Conservation (phyloP, 257 asterid genomes). For the Coffea canephora region DNA sequence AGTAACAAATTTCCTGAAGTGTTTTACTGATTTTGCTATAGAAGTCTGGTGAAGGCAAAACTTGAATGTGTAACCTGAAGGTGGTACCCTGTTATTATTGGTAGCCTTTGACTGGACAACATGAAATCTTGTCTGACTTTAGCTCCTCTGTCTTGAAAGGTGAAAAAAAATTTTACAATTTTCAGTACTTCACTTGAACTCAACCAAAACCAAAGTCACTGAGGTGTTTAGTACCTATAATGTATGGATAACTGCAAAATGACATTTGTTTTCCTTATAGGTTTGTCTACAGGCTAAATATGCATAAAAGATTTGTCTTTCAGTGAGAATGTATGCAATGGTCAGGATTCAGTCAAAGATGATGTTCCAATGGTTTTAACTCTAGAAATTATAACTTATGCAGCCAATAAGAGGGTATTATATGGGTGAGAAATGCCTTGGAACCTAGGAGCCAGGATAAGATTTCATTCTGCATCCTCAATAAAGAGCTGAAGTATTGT, state of each 20-base stretch:
- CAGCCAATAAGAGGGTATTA: not conserved
- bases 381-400: not conserved
- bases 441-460: not conserved
- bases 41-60: not conserved
- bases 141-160: not conserved
- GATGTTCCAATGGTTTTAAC: not conserved
- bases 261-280: not conserved
- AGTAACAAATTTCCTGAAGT: not conserved
- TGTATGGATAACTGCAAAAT: not conserved
- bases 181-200: no score
- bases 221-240: no score
- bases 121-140: not conserved
- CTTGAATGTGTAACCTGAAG: not conserved
- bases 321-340: not conserved
- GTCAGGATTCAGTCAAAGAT: not conserved
- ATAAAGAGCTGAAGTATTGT: not conserved
- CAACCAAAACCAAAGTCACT: no score
- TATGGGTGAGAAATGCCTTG: not conserved
- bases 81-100: not conserved
- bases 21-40: not conserved
- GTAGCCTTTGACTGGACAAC: not conserved
- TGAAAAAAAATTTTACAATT: no score
- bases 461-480: not conserved
- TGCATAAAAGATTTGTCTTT: not conserved
- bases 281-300: not conserved